Percentiles rank a stretch among this genome's conserved stretches.
These are phyloP conservation scores for carrot (Daucus carota) DNA, from an alignment of 129 eudicot species.

Conservation along the genomic window DH1_v3.0 NC_030384.2:42536001-42536500, in stretches of 20 bases:
- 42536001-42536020: neutral
- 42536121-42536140: neutral
- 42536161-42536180: neutral
- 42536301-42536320: neutral
- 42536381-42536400: neutral
- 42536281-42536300: conserved; percentile 38
- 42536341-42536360: neutral
- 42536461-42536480: conserved; percentile 34
- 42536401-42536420: conserved; percentile 51
- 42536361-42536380: neutral
- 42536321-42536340: neutral
- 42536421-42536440: conserved; percentile 31
- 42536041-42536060: neutral
- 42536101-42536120: neutral
- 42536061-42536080: neutral
- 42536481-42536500: neutral
- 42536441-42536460: conserved; percentile 26
- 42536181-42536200: neutral
- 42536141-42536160: neutral
- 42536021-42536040: neutral
- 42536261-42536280: conserved; percentile 66
- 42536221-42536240: conserved; percentile 47
- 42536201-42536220: neutral
- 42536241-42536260: conserved; percentile 60
- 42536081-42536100: neutral